A percentile compares a stretch with the other conserved stretches of the same genome.
phyloP scores from a whole-genome alignment of 73 alveolate genomes.

The Breviolum minutum region DNA sequence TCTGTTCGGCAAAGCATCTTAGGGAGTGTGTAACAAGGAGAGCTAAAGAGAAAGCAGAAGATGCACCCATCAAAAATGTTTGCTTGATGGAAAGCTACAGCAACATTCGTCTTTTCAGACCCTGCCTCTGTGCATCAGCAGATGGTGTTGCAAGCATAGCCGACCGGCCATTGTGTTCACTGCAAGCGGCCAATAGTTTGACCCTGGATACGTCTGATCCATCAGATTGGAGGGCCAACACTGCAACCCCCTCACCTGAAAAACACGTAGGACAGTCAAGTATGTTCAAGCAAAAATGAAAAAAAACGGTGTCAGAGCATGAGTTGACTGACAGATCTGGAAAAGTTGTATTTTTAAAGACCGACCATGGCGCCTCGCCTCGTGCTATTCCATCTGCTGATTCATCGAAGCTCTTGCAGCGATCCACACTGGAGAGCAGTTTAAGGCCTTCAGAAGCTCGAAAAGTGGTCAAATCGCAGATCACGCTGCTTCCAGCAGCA shows the following conservation, averaged over 20 bases:
- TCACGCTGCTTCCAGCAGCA: constrained; percentile 13
- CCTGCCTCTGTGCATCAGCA: constrained; percentile 7
- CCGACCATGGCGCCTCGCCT: neutral
- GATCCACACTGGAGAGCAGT: neutral
- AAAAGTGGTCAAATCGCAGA: neutral
- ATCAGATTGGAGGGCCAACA: neutral
- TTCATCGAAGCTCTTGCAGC: constrained; percentile 37
- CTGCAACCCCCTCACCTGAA: neutral
- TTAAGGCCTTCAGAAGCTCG: neutral
- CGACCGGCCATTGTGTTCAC: constrained; percentile 1
- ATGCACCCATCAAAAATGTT: neutral
- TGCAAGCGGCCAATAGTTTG: neutral
- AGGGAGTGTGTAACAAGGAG: no score
- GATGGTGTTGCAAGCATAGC: constrained; percentile 28
- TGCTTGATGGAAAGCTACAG: neutral
- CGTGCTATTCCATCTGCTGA: constrained; percentile 25
- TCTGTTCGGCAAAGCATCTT: neutral
- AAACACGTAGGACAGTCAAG: neutral
- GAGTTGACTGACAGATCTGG: neutral
- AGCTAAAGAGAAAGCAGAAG: no score
- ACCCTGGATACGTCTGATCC: neutral
- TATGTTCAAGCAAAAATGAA: neutral
- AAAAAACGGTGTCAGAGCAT: neutral
- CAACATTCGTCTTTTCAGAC: neutral
- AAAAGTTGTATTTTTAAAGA: no score